phyloP scores from a whole-genome alignment of 169 alveolate genomes.

The Plasmodium berghei region DNA sequence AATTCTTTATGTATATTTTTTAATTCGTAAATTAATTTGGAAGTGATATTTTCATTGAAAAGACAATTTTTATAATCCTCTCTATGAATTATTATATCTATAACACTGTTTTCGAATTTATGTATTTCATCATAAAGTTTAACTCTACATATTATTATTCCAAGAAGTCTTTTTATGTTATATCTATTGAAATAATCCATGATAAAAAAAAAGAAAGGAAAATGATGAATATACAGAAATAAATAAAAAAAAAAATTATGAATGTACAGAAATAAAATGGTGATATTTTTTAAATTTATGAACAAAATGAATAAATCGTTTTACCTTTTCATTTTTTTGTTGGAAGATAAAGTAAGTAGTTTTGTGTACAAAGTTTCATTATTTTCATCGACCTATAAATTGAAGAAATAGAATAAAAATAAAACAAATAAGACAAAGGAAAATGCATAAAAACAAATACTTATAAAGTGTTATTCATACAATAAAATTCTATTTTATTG shows the following conservation, averaged over 20 bases:
- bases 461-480: background rate
- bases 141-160: conserved; percentile 68
- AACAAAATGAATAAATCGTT: background rate
- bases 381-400: conserved; percentile 46
- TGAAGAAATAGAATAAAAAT: background rate
- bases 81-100: conserved; percentile 31
- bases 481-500: background rate
- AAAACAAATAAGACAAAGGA: no score
- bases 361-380: conserved; percentile 47
- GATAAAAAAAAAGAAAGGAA: background rate
- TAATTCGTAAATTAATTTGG: conserved; percentile 32
- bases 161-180: conserved; percentile 64
- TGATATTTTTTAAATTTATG: background rate
- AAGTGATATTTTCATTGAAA: conserved; percentile 17
- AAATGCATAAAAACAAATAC: conserved; percentile 8
- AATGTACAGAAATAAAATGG: background rate
- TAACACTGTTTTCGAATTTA: conserved; percentile 21
- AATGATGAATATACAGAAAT: background rate
- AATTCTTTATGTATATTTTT: conserved; percentile 71
- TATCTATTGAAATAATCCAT: conserved; percentile 8
- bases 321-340: conserved; percentile 51
- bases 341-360: conserved; percentile 26
- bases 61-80: conserved; percentile 9
- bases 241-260: background rate
- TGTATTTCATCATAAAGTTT: conserved; percentile 34